Conservation (phyloP, 345 rosid genomes). For the Pistacia atlantica region DNA sequence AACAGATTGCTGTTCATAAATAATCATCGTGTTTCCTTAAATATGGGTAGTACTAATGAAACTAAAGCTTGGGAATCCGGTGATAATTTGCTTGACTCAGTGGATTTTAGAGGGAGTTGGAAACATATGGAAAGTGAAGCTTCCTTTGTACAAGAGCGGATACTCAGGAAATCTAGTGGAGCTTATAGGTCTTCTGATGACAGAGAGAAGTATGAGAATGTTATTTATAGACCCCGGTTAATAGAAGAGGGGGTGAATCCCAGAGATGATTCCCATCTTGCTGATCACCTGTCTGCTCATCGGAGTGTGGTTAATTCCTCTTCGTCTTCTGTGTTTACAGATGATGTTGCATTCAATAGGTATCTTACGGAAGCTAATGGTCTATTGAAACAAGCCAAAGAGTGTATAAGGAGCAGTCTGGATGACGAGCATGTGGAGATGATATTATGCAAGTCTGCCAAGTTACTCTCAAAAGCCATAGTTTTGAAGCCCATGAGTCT, state of each 20-base stretch:
- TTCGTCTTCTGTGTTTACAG: conserved; percentile 42
- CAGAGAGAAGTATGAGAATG: conserved; percentile 30
- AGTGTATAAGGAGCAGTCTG: conserved; percentile 31
- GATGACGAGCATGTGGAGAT: conserved; percentile 51
- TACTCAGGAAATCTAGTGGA: conserved; percentile 34
- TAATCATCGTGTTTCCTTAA: conserved; percentile 22
- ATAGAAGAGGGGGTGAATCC: conserved; percentile 23
- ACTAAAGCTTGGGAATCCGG: conserved; percentile 29
- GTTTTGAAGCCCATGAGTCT: conserved; percentile 69
- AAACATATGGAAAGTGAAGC: conserved; percentile 37
- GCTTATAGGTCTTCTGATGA: conserved; percentile 34
- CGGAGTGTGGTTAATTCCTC: conserved; percentile 31
- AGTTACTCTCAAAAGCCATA: conserved; percentile 52
- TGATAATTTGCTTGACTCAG: conserved; percentile 41
- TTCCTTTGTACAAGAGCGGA: conserved; percentile 39
- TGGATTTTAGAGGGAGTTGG: conserved; percentile 37
- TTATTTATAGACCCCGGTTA: conserved; percentile 27
- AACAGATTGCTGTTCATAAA: conserved; percentile 34
- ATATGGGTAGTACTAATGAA: conserved; percentile 27
- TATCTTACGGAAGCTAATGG: conserved; percentile 56
- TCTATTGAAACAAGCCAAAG: conserved; percentile 58
- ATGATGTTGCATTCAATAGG: conserved; percentile 52
- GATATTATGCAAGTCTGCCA: conserved; percentile 46
- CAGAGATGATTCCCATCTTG: conserved; percentile 26
- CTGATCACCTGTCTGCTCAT: conserved; percentile 15